These are phyloP conservation scores for Tetrapisispora fleetii DNA, from an alignment of 805 yeast genomes.

Conservation along the genomic window DNA sequence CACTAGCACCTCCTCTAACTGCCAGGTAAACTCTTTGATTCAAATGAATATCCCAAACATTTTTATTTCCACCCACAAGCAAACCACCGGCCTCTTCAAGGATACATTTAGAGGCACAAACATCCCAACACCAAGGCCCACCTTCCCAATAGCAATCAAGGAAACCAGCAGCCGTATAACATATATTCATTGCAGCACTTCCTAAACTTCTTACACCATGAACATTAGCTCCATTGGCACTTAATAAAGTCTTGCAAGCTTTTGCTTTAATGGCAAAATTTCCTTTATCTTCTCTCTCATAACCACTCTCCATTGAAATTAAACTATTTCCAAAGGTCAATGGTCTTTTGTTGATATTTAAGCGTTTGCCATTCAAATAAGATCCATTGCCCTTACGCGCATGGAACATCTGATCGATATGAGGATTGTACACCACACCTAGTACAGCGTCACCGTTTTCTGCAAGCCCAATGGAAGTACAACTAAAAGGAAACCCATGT, in stretches of 20 bases:
- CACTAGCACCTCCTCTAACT: slow-evolving; percentile 40
- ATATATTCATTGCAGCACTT: slow-evolving; percentile 54
- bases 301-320: slow-evolving; percentile 52
- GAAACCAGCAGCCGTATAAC: slow-evolving; percentile 48
- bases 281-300: slow-evolving; percentile 50
- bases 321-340: slow-evolving; percentile 42
- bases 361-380: slow-evolving; percentile 35
- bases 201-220: slow-evolving; percentile 57
- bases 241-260: slow-evolving; percentile 37
- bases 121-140: slow-evolving; percentile 64
- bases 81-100: slow-evolving; percentile 50
- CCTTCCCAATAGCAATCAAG: slow-evolving; percentile 62
- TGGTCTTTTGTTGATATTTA: slow-evolving; percentile 27
- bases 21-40: slow-evolving; percentile 47
- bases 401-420: slow-evolving; percentile 40
- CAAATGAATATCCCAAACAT: slow-evolving; percentile 38
- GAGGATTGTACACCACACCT: slow-evolving; percentile 62
- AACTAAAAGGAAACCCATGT: slow-evolving; percentile 51
- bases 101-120: slow-evolving; percentile 59
- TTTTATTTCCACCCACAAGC: slow-evolving; percentile 45
- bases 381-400: slow-evolving; percentile 51
- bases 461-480: slow-evolving; percentile 52
- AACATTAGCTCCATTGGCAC: slow-evolving; percentile 44
- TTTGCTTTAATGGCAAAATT: slow-evolving; percentile 41
- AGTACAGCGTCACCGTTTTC: slow-evolving; percentile 39